phyloP scores from a whole-genome alignment of 2,329 filamentous ascomycete species.

The Sclerotinia glacialis region DNA sequence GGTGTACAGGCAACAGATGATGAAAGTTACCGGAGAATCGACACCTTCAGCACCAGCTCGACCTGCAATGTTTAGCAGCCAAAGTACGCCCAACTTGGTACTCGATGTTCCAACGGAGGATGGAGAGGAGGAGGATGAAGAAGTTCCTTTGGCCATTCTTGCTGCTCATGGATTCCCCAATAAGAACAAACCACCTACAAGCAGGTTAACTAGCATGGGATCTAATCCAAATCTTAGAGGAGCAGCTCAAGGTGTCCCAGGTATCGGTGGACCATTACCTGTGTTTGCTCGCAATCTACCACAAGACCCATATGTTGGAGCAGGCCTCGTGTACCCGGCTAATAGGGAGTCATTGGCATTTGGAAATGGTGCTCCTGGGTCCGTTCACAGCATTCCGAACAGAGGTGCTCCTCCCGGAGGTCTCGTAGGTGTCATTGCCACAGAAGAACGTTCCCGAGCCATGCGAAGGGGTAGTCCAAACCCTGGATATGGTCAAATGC shows the following conservation, averaged over 20 bases:
- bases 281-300: constrained; percentile 81
- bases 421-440: constrained; percentile 83
- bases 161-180: constrained; percentile 85
- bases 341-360: constrained; percentile 74
- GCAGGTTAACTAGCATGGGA: constrained; percentile 49
- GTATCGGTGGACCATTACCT: constrained; percentile 55
- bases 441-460: constrained; percentile 75
- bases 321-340: constrained; percentile 68
- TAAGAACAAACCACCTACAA: constrained; percentile 71
- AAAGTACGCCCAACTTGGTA: constrained; percentile 61
- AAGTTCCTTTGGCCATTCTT: constrained; percentile 80
- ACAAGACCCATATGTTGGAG: constrained; percentile 80
- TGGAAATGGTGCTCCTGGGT: constrained; percentile 52
- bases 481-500: constrained; percentile 45
- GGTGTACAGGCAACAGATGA: constrained; percentile 92
- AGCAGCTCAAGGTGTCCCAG: constrained; percentile 53
- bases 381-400: constrained; percentile 40
- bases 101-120: constrained; percentile 44
- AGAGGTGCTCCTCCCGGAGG: constrained; percentile 63
- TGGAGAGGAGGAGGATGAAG: constrained; percentile 77
- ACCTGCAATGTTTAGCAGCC: constrained; percentile 53
- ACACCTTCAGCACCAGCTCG: constrained; percentile 45
- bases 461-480: constrained; percentile 77
- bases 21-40: constrained; percentile 84
- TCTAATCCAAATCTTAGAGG: constrained; percentile 71